Evolutionary conservation across 1,284 basidiomycete species (phyloP), one percentile per base, ranked within the genome.

Genomic region (Boletus mariae): DNA sequence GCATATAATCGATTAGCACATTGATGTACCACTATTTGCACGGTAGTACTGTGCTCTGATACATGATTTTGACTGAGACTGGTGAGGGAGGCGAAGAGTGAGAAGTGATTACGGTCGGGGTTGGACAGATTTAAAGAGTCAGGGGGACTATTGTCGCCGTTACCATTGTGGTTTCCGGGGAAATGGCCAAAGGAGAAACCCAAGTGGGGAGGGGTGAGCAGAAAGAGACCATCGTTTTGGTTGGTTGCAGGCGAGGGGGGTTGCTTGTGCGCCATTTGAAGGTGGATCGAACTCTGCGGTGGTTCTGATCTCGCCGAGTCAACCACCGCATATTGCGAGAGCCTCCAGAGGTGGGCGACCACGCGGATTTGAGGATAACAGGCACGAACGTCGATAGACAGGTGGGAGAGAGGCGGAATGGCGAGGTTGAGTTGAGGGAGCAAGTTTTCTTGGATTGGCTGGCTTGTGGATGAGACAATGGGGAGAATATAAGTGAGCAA

Each of bases 331-430:
- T 52, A 64, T 51, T 3, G 65, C 62, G 11, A 64, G 59, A 11
- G 66, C 64, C 6, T 55, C 37, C 29, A 47, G 13, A 68, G 57
- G 9, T 50, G 55, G 1, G 57, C 26, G 31, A 64, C n/a, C 46
- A 68, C 54, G 44, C 53, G 55, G 52, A 17, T 40, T 49, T 44
- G 15, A 64, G 47, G 28, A 41, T 66, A 50, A 25, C 64, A 66
- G 13, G 62, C 50, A 8, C 76, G 76, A 1, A 75, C 68, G 57
- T 87, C 82, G 34, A 87, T 59, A 1, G 83, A 72, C 1, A 86
- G 72, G 60, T 84, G 76, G 0, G 70, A 74, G 2, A 87, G 73
- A 37, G 71, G 61, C 3, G 70, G 67, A 3, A 25, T 23, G 15
- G 50, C 3, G 23, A 83, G 74, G n/a, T 72, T 59, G 10, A 75